Conservation (phyloP, 495 filamentous ascomycete genomes). For the Aspergillus egyptiacus region DNA sequence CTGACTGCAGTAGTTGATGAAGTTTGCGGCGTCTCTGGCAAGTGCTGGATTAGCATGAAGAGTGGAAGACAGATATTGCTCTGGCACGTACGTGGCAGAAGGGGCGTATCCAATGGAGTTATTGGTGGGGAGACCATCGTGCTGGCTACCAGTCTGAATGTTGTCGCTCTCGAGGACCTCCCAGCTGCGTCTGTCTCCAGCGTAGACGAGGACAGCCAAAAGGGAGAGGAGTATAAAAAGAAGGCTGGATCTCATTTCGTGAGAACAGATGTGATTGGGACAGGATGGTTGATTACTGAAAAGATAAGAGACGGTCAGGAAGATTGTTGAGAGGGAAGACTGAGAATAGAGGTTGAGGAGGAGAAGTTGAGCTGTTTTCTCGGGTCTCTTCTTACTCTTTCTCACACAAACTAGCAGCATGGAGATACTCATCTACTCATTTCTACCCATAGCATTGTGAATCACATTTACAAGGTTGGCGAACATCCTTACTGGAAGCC, state of each 20-base stretch:
- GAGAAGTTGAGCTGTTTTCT: background rate
- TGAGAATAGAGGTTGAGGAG: background rate
- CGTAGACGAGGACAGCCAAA: background rate
- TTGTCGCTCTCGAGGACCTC: constrained; percentile 6
- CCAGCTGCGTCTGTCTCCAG: background rate
- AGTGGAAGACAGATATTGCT: background rate
- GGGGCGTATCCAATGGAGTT: constrained; percentile 4
- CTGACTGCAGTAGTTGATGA: constrained; percentile 7
- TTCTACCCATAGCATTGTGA: no score
- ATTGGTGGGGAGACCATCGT: constrained; percentile 5
- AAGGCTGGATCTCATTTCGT: background rate
- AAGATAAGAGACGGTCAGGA: background rate
- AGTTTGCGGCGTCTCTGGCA: constrained; percentile 5
- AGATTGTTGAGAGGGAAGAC: no score
- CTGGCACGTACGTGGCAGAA: constrained; percentile 2
- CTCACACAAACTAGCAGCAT: background rate
- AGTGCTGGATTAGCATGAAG: background rate
- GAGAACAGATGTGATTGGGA: background rate
- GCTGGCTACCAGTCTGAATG: constrained; percentile 8
- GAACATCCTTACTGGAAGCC: no score
- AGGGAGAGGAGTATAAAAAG: background rate
- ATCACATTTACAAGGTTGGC: no score
- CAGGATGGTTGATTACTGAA: background rate
- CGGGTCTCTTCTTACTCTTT: background rate
- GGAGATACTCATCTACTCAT: background rate